phyloP scores from a whole-genome alignment of 768 basidiomycete genomes.

The Podaxis sp. region DNA sequence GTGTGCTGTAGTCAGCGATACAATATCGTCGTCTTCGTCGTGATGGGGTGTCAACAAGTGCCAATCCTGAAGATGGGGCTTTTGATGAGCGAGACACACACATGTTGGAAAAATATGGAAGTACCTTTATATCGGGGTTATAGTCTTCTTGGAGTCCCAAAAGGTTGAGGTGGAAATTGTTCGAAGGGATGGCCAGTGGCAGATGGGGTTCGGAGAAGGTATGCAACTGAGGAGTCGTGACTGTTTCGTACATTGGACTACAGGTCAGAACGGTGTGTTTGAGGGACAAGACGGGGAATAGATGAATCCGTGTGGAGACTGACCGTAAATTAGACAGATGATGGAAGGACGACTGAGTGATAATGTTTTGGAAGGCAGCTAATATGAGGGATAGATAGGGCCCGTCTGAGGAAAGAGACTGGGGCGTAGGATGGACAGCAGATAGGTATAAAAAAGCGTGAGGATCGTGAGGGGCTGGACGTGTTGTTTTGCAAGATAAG shows the following conservation, averaged over 20 bases:
- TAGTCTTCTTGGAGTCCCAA: background rate
- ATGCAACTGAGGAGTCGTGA: conserved; percentile 34
- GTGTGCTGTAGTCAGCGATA: conserved; percentile 29
- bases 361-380: background rate
- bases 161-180: conserved; percentile 2
- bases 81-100: conserved; percentile 13
- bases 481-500: conserved; percentile 25
- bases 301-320: conserved; percentile 18
- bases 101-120: conserved; percentile 8
- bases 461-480: conserved; percentile 51
- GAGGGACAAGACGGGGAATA: conserved; percentile 18
- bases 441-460: conserved; percentile 37
- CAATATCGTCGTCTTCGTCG: conserved; percentile 21
- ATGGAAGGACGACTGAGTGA: conserved; percentile 1
- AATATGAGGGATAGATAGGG: conserved; percentile 25
- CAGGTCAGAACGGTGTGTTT: conserved; percentile 24
- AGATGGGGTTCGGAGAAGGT: conserved; percentile 20
- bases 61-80: conserved; percentile 38
- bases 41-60: conserved; percentile 32
- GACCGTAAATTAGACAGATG: conserved; percentile 42
- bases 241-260: conserved; percentile 70
- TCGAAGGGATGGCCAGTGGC: conserved; percentile 3
- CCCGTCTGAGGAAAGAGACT: background rate
- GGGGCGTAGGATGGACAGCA: conserved; percentile 7
- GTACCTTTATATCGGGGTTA: conserved; percentile 8